Conservation (phyloP, 78 protist genomes). For the Emiliania huxleyi region DNA sequence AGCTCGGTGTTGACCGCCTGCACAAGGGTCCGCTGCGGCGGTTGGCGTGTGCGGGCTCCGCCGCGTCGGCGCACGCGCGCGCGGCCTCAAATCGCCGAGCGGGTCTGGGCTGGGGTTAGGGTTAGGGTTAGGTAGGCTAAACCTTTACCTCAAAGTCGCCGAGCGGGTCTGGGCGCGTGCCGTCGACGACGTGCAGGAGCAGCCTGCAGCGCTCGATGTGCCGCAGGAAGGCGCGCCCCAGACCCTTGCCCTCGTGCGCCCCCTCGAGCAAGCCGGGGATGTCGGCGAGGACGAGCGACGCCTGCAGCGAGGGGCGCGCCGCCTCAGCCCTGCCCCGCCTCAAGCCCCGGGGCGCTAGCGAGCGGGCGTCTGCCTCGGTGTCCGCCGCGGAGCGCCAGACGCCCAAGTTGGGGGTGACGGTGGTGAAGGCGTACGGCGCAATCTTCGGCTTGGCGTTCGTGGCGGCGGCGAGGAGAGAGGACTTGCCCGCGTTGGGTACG, state of each 20-base stretch:
- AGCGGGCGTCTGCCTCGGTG: not conserved
- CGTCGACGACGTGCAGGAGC: slow-evolving; percentile 56
- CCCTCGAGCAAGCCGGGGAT: slow-evolving; percentile 74
- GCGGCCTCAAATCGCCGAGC: too few species aligned
- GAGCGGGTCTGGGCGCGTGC: not conserved
- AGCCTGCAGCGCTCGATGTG: slow-evolving; percentile 72
- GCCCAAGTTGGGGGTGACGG: slow-evolving; percentile 73
- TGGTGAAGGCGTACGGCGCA: slow-evolving; percentile 70
- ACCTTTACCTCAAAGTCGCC: not conserved
- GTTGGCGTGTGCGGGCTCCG: too few species aligned
- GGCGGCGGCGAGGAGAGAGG: slow-evolving; percentile 55
- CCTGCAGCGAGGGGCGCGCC: too few species aligned
- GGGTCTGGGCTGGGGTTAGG: too few species aligned
- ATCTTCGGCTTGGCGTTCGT: slow-evolving; percentile 71
- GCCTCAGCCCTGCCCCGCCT: too few species aligned
- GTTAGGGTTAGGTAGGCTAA: too few species aligned
- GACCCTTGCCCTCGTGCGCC: slow-evolving; percentile 70
- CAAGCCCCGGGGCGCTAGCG: too few species aligned
- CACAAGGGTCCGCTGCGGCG: too few species aligned
- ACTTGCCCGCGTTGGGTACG: slow-evolving; percentile 79
- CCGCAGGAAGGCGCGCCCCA: slow-evolving; percentile 67
- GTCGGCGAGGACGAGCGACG: slow-evolving; percentile 54
- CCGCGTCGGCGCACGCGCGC: too few species aligned
- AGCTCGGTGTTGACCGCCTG: slow-evolving; percentile 13
- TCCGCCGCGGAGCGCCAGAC: not conserved